phyloP scores from a whole-genome alignment of 2,329 filamentous ascomycete species.

The Fusarium zealandicum region DNA sequence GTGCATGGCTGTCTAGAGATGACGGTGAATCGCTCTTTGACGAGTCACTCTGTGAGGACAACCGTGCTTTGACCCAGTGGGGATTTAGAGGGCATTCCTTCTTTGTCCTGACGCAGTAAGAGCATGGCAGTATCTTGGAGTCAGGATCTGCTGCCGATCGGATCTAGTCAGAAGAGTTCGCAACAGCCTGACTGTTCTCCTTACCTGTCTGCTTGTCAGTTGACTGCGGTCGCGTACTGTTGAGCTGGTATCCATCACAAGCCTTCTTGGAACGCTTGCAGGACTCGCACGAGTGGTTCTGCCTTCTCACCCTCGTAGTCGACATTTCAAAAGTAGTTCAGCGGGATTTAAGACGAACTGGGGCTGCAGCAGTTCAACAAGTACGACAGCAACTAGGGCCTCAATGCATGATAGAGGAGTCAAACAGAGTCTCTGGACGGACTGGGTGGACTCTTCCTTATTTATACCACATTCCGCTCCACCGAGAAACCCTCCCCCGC shows the following conservation, averaged over 20 bases:
- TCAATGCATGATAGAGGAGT: slow-evolving; percentile 3
- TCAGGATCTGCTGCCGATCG: neutral
- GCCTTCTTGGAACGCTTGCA: slow-evolving; percentile 39
- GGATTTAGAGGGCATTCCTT: slow-evolving; percentile 42
- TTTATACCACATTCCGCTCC: slow-evolving; percentile 15
- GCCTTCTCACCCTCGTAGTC: slow-evolving; percentile 21
- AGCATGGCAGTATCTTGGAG: slow-evolving; percentile 31
- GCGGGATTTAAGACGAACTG: neutral
- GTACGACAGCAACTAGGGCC: neutral
- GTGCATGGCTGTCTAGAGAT: slow-evolving; percentile 1
- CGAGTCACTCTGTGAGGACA: neutral
- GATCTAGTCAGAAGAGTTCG: neutral
- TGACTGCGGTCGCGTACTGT: neutral
- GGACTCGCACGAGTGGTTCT: slow-evolving; percentile 39
- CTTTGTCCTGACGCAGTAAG: slow-evolving; percentile 43
- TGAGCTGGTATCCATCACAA: slow-evolving; percentile 37
- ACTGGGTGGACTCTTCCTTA: slow-evolving; percentile 7
- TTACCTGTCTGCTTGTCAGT: neutral
- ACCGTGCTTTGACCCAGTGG: slow-evolving; percentile 31
- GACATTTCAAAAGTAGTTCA: slow-evolving; percentile 7
- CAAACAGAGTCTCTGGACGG: neutral
- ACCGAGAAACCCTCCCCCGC: slow-evolving; percentile 9
- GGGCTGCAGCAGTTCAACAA: neutral
- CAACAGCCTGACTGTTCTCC: neutral
- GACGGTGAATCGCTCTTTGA: slow-evolving; percentile 2